phyloP scores from a whole-genome alignment of 495 filamentous ascomycete species.

The Symbiotaphrina buchneri region DNA sequence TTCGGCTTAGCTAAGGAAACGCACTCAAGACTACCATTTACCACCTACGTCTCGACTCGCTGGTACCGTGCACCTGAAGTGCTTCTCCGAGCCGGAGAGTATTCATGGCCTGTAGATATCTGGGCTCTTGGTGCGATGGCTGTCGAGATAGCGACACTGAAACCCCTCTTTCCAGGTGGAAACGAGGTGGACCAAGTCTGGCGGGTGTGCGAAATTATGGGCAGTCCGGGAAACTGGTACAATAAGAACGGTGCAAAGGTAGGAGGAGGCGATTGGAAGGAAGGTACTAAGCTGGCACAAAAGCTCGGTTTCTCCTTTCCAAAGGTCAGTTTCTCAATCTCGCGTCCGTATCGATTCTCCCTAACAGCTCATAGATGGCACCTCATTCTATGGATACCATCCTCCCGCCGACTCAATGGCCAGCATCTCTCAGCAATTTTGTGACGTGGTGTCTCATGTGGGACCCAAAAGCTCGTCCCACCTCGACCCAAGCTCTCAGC shows the following conservation, averaged over 20 bases:
- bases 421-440: conserved; percentile 63
- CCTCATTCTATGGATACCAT: conserved; percentile 94
- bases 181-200: conserved; percentile 99
- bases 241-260: conserved; percentile 70
- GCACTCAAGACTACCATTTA: conserved; percentile 87
- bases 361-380: conserved; percentile 48
- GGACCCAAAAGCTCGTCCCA: conserved; percentile 87
- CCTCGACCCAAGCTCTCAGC: conserved; percentile 75
- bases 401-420: conserved; percentile 78
- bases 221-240: conserved; percentile 94
- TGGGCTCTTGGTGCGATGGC: conserved; percentile 99
- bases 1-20: conserved; percentile 97
- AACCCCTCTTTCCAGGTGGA: conserved; percentile 89
- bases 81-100: conserved; percentile 81
- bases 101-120: conserved; percentile 95
- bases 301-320: conserved; percentile 98
- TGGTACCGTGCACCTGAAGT: conserved; percentile 99
- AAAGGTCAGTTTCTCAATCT: conserved; percentile 23
- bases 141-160: conserved; percentile 91
- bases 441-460: conserved; percentile 99
- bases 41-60: conserved; percentile 92
- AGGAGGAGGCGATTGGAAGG: conserved; percentile 94
- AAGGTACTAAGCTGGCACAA: conserved; percentile 75
- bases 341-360: not conserved
- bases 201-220: conserved; percentile 99